These are phyloP conservation scores for Ceratocystiopsis brevicomis DNA, from an alignment of 2,329 filamentous ascomycete species.

Conservation along the genomic window DNA sequence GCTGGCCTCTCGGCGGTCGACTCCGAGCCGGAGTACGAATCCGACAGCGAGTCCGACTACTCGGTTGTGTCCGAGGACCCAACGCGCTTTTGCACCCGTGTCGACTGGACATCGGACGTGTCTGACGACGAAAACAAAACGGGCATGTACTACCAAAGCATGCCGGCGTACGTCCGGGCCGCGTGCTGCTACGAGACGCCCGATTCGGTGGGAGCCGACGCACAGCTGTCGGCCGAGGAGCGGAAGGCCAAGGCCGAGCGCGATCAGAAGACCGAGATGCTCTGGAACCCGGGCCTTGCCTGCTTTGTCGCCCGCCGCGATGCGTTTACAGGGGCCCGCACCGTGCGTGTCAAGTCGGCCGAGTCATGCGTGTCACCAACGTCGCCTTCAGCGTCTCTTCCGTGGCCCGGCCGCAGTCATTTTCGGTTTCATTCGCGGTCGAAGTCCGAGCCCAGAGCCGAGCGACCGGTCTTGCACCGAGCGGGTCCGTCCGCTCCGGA, in stretches of 20 bases:
- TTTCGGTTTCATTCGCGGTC: conserved; percentile 24
- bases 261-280: conserved; percentile 42
- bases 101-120: conserved; percentile 39
- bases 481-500: background rate
- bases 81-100: conserved; percentile 28
- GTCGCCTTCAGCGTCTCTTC: conserved; percentile 10
- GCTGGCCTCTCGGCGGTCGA: conserved; percentile 8
- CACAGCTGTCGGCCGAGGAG: conserved; percentile 24
- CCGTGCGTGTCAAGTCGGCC: conserved; percentile 29
- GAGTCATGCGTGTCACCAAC: conserved; percentile 19
- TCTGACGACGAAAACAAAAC: conserved; percentile 26
- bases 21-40: conserved; percentile 17
- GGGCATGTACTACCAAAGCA: conserved; percentile 9
- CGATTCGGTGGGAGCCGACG: conserved; percentile 24
- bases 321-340: conserved; percentile 66
- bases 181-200: conserved; percentile 33
- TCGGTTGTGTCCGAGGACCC: conserved; percentile 38
- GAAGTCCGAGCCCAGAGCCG: conserved; percentile 3
- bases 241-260: conserved; percentile 37
- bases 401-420: conserved; percentile 26
- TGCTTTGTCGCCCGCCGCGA: conserved; percentile 62
- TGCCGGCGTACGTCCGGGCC: conserved; percentile 15
- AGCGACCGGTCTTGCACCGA: background rate
- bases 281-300: conserved; percentile 67
- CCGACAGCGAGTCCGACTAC: conserved; percentile 32